These are phyloP conservation scores for Acacia melanoxylon DNA, from an alignment of 306 rosid species.

Conservation along the genomic window DNA sequence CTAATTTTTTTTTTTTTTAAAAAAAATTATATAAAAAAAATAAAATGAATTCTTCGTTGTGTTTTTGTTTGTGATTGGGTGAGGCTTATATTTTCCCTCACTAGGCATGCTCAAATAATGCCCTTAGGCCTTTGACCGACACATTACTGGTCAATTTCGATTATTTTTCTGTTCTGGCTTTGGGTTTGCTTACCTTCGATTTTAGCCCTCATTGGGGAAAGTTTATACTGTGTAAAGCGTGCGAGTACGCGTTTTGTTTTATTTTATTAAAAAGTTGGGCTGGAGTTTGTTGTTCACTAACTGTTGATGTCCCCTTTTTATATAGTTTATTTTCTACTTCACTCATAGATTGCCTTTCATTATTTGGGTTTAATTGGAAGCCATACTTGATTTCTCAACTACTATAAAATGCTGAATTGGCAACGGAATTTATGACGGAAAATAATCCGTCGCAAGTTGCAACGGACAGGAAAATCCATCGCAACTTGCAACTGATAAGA, in stretches of 20 bases:
- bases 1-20: no score
- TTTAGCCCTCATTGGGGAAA: slow-evolving; percentile 16
- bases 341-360: neutral
- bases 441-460: no score
- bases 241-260: neutral
- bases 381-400: neutral
- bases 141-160: neutral
- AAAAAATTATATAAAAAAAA: no score
- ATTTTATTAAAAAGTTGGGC: neutral
- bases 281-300: neutral
- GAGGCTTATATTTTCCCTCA: neutral
- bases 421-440: no score
- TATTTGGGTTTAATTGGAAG: neutral
- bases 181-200: neutral
- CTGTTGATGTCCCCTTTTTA: neutral
- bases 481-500: no score
- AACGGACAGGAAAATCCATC: no score
- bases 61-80: neutral
- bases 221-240: neutral
- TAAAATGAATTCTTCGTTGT: neutral
- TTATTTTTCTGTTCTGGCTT: neutral
- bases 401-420: no score
- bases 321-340: neutral
- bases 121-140: neutral
- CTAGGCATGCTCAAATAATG: neutral